These are phyloP conservation scores for Nigrograna mackinnonii DNA, from an alignment of 2,329 filamentous ascomycete species.

Conservation along the genomic window DNA sequence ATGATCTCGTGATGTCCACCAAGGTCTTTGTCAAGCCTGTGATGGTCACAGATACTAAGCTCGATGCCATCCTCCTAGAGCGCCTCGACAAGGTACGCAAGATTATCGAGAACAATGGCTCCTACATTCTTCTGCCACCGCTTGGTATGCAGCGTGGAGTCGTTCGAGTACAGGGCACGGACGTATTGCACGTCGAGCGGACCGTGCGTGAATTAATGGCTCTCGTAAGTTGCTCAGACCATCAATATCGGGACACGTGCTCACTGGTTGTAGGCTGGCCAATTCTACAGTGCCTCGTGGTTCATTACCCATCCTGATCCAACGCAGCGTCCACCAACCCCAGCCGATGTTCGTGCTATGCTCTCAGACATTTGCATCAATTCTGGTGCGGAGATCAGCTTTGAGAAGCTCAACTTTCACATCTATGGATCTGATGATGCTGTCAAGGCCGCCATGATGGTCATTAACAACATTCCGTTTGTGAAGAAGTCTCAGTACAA, in stretches of 20 bases:
- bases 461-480: constrained; percentile 90
- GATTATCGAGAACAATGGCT: constrained; percentile 95
- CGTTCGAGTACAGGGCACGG: constrained; percentile 88
- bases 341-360: constrained; percentile 81
- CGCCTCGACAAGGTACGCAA: constrained; percentile 96
- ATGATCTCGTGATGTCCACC: constrained; percentile 78
- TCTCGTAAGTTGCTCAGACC: constrained; percentile 62
- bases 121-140: constrained; percentile 89
- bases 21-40: constrained; percentile 86
- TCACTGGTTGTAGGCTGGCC: constrained; percentile 68
- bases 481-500: constrained; percentile 86
- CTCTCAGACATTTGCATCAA: constrained; percentile 95
- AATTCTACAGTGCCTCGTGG: constrained; percentile 98
- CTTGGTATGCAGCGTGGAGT: constrained; percentile 83
- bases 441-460: constrained; percentile 91
- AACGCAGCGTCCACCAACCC: constrained; percentile 62
- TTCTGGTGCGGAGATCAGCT: constrained; percentile 91
- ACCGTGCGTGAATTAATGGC: constrained; percentile 96
- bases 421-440: constrained; percentile 96
- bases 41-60: constrained; percentile 85
- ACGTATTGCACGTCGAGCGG: constrained; percentile 91
- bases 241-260: constrained; percentile 7
- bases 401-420: constrained; percentile 91
- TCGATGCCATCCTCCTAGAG: constrained; percentile 89
- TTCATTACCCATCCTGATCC: constrained; percentile 82